Evolutionary conservation across 768 basidiomycete genomes (phyloP), one percentile per base, ranked within the genome.

Genomic region (Leccinum barrowsii): DNA sequence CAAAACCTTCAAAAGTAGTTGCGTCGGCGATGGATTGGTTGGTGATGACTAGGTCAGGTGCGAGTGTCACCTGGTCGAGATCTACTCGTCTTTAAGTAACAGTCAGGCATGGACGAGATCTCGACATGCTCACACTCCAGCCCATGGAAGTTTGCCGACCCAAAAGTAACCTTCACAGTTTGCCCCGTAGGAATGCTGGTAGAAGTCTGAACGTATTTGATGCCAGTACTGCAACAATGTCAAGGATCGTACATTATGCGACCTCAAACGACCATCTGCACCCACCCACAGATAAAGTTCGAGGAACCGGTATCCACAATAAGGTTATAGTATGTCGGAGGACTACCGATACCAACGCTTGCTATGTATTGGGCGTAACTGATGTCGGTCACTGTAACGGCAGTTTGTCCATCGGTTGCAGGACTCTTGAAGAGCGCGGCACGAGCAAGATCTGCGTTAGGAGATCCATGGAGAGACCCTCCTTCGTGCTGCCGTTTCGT

Each of bases 271-370:
- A 24, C 12, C 17, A 11, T 49, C 13, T 50, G 44, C 2, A 54
- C 59, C 24, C 17, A 57, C 53, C 59, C 62, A 52, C 72, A 64
- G 52, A 71, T 69, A 0, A 66, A 69, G 54, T 71, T 73, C 10
- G 73, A 68, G 21, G 66, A 67, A 5, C 71, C 70, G 5, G 73
- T 74, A 54, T 74, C 74, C 19, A 74, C 54, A 7, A 71, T 28
- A 11, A 73, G 63, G 52, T 65, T 63, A 54, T 72, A 69, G 47
- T 68, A 60, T 11, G 67, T 71, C 7, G 63, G 40, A 19, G 71
- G 72, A 21, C 12, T 54, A 17, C 72, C 69, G 7, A 74, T 63
- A 15, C 67, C 70, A 17, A 73, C 64, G 2, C 57, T 62, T 1
- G 63, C 50, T 12, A 63, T 64, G 57, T 70, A 74, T 24, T 48